Evolutionary conservation across 352 stramenopile genomes (phyloP), one percentile per base, ranked within the genome.

Genomic region (Globisporangium okanoganense): DNA sequence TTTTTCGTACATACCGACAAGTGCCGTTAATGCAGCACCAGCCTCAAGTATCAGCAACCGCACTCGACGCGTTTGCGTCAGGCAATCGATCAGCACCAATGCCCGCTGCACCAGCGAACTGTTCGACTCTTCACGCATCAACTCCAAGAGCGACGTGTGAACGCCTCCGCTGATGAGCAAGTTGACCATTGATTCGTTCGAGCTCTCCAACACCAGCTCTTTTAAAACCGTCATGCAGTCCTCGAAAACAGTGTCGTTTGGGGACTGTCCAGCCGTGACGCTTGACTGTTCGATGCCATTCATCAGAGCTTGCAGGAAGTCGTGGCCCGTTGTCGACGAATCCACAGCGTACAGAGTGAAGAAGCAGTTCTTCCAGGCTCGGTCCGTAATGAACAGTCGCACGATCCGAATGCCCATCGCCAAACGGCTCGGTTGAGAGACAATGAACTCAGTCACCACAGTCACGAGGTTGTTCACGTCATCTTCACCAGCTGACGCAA

Each of bases 341-440:
- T 92, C 76, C 3, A 88, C 72, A 1, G 76, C 75, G 63, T 88
- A 90, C 31, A 87, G 68, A 14, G 75, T 68, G 31, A 90, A 70
- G 60, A 92, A 92, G 18, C 75, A 90, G n/a, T 82, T 74, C 48
- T 88, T 90, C 83, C 80, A 92, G 20, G 67, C 62, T 18, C 70
- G 69, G 56, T 90, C 70, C 4, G 66, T 61, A 40, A 90, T 87
- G 9, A 92, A 75, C n/a, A 92, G 67, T n/a, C 83, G 79, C n/a
- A 90, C 77, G 40, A 92, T 87, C 31, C 79, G 70, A 47, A 92
- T 75, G 1, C 79, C 77, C 57, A 82, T 78, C 9, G 75, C 70
- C 56, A 89, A 61, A 2, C 76, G 75, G 33, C 75, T 72, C 16
- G 72, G 69, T 52, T 85, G 64, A 1, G 71, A 72, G 16, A 91